Evolutionary conservation across 2,329 filamentous ascomycete species (phyloP), one percentile per base, ranked within the genome.

Genomic region (Apiospora pterosperma): DNA sequence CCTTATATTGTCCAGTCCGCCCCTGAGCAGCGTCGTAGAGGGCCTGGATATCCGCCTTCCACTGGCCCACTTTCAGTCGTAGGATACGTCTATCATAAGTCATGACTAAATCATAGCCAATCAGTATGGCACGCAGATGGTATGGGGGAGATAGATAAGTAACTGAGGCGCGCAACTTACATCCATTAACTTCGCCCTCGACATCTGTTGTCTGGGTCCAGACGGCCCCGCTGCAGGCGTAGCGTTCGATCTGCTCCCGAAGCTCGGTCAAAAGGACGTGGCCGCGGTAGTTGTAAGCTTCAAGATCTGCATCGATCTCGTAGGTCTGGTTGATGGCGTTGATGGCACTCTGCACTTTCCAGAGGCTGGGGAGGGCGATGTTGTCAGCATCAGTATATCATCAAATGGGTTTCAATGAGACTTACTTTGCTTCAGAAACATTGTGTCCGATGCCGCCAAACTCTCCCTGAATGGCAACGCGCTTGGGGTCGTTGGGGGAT

Each of bases 151-250:
- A 28, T 4, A 3, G 23, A 3, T 16, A 31, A 31, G 10, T 7
- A 5, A 21, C 12, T 19, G 19, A 38, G 61, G 14, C 16, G 4
- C 34, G 19, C 28, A 1, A 66, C 66, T 66, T 59, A 66, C 66
- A 77, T 0, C 90, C 90, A 69, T 92, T 92, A 10, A 92, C 87
- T 73, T 92, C 90, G 5, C 89, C 90, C 73, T 92, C 90, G 0
- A 92, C 90, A 69, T 92, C 90, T 0, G 88, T 90, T 0, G 89
- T 92, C 78, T 92, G 90, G 0, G 90, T 92, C 84, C 88, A 92
- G 0, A 92, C 84, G 12, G 84, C 90, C 0, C 86, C 90, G 38
- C 85, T 90, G 76, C 90, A 92, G 0, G 85, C 81, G 64, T 82
- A 91, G 12, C 76, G 76, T 65, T 85, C 80, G 36, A 91, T 84